Evolutionary conservation across 495 filamentous ascomycete genomes (phyloP), one percentile per base, ranked within the genome.

Genomic region (Podospora sp.): DNA sequence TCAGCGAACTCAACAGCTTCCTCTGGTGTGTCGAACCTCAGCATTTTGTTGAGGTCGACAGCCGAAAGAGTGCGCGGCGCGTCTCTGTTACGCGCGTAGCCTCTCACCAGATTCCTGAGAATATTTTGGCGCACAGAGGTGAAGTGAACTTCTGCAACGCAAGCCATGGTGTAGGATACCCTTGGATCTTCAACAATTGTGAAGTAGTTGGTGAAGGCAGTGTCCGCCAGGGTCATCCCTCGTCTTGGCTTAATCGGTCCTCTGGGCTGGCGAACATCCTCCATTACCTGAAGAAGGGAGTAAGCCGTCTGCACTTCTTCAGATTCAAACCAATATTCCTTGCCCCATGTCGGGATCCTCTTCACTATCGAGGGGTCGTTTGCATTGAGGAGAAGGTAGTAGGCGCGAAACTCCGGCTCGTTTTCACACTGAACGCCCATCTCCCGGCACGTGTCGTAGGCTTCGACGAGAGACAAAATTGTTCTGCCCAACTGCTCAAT

Each of bases 71-170:
- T 92, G 57, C 91, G 86, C 4, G 89, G 90, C 25, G 88, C 90
- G 62, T 87, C 86, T 68, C 81, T 80, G 70, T 86, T 87, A 70
- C 86, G 85, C 5, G 88, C 86, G 63, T 85, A 84, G 1, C 86
- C 84, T 36, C 75, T 77, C 21, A 84, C 84, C 35, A 98, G 85
- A 1, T 88, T 85, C 64, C 88, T 88, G 53, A 98, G 83, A 6
- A 93, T 89, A 21, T 84, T 87, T 66, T 90, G 89, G 22, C 95
- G 92, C 25, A 98, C 82, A 18, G 87, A 80, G 60, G 89, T 91
- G 78, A 98, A 98, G 69, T 93, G 91, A 18, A 94, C 89, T 74
- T 97, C 94, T 1, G 94, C 93, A 49, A 97, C 89, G 75, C 94
- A 97, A 6, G 91, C 94, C 90, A 96, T 94, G 21, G 94, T 85